Evolutionary conservation across 352 stramenopile genomes (phyloP).

Genomic region (Vaucheria bursata): DNA sequence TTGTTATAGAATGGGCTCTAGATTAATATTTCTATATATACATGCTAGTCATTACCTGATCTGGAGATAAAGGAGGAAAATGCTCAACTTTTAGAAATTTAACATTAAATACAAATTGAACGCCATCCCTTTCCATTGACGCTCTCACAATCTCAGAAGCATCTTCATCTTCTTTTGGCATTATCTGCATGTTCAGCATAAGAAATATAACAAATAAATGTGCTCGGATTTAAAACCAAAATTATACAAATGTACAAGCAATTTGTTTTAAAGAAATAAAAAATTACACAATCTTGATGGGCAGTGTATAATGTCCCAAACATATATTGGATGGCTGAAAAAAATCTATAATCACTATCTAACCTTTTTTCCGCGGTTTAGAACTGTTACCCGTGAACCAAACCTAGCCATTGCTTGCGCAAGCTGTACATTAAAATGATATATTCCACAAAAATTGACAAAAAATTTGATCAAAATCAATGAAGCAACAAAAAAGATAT

Average conservation of each 20-base stretch:
- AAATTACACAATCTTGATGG: too few species aligned
- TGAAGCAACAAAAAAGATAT: too few species aligned
- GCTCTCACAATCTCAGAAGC: constrained; percentile 54
- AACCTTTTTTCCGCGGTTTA: constrained; percentile 55
- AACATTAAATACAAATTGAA: constrained; percentile 53
- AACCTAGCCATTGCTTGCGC: constrained; percentile 62
- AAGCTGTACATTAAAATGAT: background rate
- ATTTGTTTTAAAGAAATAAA: too few species aligned
- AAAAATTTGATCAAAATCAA: too few species aligned
- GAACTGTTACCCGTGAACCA: constrained; percentile 62
- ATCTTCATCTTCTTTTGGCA: constrained; percentile 58
- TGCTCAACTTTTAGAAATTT: constrained; percentile 47
- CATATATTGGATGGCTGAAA: too few species aligned
- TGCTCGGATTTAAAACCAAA: too few species aligned
- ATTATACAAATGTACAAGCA: too few species aligned
- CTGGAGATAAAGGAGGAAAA: background rate
- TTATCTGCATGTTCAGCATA: constrained; percentile 26
- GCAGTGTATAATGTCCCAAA: too few species aligned
- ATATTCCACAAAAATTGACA: too few species aligned
- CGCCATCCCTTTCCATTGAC: constrained; percentile 58
- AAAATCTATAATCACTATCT: too few species aligned
- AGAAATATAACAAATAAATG: too few species aligned
- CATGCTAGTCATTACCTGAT: constrained; percentile 20
- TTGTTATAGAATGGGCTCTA: background rate
- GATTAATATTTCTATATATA: too few species aligned